Evolutionary conservation across 495 filamentous ascomycete species (phyloP).

Genomic region (Tuber aestivum): DNA sequence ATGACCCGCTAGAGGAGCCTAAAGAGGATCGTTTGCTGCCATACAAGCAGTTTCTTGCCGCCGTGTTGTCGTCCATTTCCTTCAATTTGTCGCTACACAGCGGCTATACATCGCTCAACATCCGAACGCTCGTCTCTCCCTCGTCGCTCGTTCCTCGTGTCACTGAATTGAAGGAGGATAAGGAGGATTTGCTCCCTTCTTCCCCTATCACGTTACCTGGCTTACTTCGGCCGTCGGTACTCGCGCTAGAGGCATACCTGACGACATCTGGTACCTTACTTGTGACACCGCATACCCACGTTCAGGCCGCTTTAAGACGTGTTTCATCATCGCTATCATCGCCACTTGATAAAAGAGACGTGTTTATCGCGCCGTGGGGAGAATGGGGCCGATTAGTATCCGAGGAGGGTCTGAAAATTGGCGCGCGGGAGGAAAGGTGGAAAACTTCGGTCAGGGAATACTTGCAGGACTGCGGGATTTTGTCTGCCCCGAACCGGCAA

Average conservation of each 20-base stretch:
- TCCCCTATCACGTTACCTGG: slow-evolving; percentile 29
- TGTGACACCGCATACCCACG: slow-evolving; percentile 34
- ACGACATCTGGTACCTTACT: slow-evolving; percentile 37
- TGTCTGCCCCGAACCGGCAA: slow-evolving; percentile 12
- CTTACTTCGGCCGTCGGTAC: slow-evolving; percentile 29
- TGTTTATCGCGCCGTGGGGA: slow-evolving; percentile 43
- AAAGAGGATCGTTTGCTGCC: slow-evolving; percentile 6
- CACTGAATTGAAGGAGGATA: slow-evolving; percentile 6
- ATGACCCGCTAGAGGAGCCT: slow-evolving; percentile 35
- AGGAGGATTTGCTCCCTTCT: slow-evolving; percentile 21
- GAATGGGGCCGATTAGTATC: slow-evolving; percentile 38
- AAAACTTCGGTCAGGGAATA: slow-evolving; percentile 31
- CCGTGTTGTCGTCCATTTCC: slow-evolving; percentile 29
- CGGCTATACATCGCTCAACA: slow-evolving; percentile 40
- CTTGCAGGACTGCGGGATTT: slow-evolving; percentile 36
- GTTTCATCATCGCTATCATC: slow-evolving; percentile 8
- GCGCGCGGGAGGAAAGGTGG: slow-evolving; percentile 30
- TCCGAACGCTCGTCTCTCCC: slow-evolving; percentile 38
- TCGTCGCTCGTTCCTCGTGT: slow-evolving; percentile 18
- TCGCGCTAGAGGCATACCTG: slow-evolving; percentile 37
- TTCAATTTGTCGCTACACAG: slow-evolving; percentile 30
- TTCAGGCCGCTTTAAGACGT: slow-evolving; percentile 34
- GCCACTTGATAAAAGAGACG: slow-evolving; percentile 27
- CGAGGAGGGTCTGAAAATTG: slow-evolving; percentile 5
- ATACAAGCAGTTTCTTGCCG: slow-evolving; percentile 34